phyloP scores from a whole-genome alignment of 345 rosid species.

The Microthlaspi erraticum region DNA sequence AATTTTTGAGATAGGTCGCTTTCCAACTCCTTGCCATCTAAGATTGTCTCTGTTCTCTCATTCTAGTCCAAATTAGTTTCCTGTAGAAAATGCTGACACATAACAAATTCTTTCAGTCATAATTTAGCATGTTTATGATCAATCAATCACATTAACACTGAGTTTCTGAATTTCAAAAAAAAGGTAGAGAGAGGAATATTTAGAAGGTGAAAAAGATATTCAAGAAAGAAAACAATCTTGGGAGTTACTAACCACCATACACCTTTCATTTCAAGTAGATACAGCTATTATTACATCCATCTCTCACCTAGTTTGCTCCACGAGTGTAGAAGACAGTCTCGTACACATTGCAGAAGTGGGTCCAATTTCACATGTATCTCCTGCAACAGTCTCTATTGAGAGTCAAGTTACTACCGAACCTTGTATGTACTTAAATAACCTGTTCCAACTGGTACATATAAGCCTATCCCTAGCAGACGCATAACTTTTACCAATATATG shows the following conservation, averaged over 20 bases:
- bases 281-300: background rate
- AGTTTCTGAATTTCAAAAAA: constrained; percentile 4
- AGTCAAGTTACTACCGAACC: constrained; percentile 16
- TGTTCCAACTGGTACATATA: constrained; percentile 9
- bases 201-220: constrained; percentile 37
- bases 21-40: constrained; percentile 35
- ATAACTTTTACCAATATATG: constrained; percentile 18
- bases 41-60: constrained; percentile 38
- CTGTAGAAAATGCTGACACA: constrained; percentile 43
- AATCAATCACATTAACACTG: constrained; percentile 37
- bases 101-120: constrained; percentile 49
- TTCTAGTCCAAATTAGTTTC: constrained; percentile 40
- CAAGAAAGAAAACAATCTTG: constrained; percentile 43
- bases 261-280: constrained; percentile 18
- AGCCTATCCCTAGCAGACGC: constrained; percentile 17
- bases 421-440: constrained; percentile 18
- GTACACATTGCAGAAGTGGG: constrained; percentile 31
- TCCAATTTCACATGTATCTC: constrained; percentile 17
- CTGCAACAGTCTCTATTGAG: constrained; percentile 33
- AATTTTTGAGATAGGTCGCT: constrained; percentile 1
- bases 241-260: constrained; percentile 7
- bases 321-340: constrained; percentile 40
- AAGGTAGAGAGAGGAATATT: background rate
- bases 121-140: constrained; percentile 50
- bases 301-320: constrained; percentile 32